Percentiles rank a stretch among this genome's conserved stretches.
phyloP scores from a whole-genome alignment of 768 basidiomycete genomes.

The Sporobolomyces phaffii region DNA sequence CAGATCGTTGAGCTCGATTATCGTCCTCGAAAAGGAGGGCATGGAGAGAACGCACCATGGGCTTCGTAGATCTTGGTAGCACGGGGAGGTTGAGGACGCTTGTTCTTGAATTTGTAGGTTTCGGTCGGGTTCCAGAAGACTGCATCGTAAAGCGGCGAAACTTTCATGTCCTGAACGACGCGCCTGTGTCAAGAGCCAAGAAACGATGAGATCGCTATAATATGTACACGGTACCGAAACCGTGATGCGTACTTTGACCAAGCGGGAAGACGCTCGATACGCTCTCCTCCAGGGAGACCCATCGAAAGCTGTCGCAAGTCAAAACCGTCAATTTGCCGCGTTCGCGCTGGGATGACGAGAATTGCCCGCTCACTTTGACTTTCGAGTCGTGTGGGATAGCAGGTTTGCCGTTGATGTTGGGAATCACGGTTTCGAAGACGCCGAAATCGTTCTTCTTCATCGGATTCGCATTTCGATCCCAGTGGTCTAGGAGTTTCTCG shows the following conservation, averaged over 20 bases:
- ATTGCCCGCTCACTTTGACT: constrained; percentile 63
- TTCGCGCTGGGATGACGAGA: too few relatives aligned
- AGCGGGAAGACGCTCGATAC: constrained; percentile 84
- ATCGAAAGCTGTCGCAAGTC: constrained; percentile 67
- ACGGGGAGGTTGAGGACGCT: constrained; percentile 61
- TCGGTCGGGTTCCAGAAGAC: constrained; percentile 96
- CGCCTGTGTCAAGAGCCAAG: constrained; percentile 51
- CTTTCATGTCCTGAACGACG: constrained; percentile 84
- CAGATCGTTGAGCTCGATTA: neutral
- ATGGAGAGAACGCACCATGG: constrained; percentile 52
- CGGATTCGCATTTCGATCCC: constrained; percentile 76
- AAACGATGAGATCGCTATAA: neutral
- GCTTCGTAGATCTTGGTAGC: constrained; percentile 87
- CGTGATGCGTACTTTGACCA: constrained; percentile 62
- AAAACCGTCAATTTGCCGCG: neutral
- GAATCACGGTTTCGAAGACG: constrained; percentile 77
- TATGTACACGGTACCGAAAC: neutral
- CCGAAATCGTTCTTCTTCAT: constrained; percentile 81
- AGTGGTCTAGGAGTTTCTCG: too few relatives aligned
- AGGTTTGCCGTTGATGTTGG: constrained; percentile 63
- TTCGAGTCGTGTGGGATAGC: constrained; percentile 92
- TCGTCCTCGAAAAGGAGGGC: too few relatives aligned
- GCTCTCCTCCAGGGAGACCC: constrained; percentile 67
- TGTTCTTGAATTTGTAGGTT: constrained; percentile 67
- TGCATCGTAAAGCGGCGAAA: constrained; percentile 89